Conservation (phyloP, 768 basidiomycete species). For the Pleurotus djamor region DNA sequence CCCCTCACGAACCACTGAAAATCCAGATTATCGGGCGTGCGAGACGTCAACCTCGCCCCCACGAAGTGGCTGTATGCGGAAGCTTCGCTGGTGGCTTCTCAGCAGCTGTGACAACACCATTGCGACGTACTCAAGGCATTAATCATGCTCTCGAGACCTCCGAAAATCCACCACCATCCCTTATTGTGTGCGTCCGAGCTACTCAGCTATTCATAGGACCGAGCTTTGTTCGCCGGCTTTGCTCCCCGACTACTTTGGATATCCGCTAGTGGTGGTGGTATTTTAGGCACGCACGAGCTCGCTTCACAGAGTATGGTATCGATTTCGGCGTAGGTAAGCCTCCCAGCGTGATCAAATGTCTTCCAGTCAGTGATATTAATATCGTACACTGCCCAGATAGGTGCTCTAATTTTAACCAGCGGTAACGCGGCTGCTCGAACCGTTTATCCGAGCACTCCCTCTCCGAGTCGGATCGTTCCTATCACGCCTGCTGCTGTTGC, state of each 20-base stretch:
- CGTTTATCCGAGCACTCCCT: too few species aligned
- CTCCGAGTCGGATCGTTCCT: too few species aligned
- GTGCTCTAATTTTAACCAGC: too few species aligned
- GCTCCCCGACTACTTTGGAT: conserved; percentile 96
- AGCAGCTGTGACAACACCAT: conserved; percentile 87
- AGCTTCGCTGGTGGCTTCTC: conserved; percentile 89
- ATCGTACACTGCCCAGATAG: too few species aligned
- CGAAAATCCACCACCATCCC: conserved; percentile 48
- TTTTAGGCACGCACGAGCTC: conserved; percentile 96
- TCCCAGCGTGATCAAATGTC: neutral
- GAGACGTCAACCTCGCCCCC: conserved; percentile 56
- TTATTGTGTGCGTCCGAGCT: conserved; percentile 50
- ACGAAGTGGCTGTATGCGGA: conserved; percentile 86
- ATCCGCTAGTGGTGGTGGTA: conserved; percentile 93
- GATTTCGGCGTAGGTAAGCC: neutral
- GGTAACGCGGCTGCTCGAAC: too few species aligned
- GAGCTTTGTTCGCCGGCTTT: conserved; percentile 90
- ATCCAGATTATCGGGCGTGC: conserved; percentile 52
- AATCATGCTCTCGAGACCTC: conserved; percentile 90
- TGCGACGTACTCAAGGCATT: conserved; percentile 97
- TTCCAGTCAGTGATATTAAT: too few species aligned
- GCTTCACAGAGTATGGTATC: conserved; percentile 51
- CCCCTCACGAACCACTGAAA: conserved; percentile 90
- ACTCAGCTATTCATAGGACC: conserved; percentile 71
- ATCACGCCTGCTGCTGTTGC: too few species aligned